Conservation (phyloP, 1,284 basidiomycete species). For the Naganishia sp. region DNA sequence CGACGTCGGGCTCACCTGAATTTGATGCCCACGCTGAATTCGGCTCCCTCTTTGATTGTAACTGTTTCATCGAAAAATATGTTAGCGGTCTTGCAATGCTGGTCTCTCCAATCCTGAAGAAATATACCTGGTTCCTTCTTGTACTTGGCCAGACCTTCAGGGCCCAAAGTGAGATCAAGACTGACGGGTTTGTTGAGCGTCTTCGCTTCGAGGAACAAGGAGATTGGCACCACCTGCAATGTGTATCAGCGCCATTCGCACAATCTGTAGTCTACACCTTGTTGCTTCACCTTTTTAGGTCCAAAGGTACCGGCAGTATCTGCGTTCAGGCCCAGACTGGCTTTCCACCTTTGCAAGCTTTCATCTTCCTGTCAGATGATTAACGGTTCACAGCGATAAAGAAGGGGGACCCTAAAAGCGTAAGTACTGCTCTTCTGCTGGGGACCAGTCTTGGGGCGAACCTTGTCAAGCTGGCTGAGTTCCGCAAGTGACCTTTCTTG, state of each 20-base stretch:
- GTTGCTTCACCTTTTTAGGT: conserved; percentile 44
- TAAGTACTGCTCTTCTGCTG: conserved; percentile 7
- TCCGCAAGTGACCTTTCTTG: conserved; percentile 58
- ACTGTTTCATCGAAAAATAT: conserved; percentile 38
- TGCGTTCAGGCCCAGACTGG: conserved; percentile 57
- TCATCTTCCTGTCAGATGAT: conserved; percentile 56
- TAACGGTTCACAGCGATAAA: not conserved
- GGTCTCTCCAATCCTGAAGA: too few species aligned
- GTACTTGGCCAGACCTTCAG: conserved; percentile 53
- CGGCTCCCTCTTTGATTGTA: conserved; percentile 59
- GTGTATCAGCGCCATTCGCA: conserved; percentile 15
- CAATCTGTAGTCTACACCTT: not conserved
- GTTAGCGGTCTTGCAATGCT: not conserved
- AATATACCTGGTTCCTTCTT: conserved; percentile 55
- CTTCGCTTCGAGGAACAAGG: conserved; percentile 57
- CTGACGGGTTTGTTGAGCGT: conserved; percentile 54
- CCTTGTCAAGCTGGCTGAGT: conserved; percentile 55
- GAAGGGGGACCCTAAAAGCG: too few species aligned
- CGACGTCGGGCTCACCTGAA: conserved; percentile 43
- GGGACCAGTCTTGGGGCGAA: conserved; percentile 27
- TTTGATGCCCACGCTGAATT: conserved; percentile 60
- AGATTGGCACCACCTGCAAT: conserved; percentile 48
- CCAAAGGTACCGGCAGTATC: conserved; percentile 41
- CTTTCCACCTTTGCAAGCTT: conserved; percentile 61
- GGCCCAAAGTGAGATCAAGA: conserved; percentile 55